Evolutionary conservation across 176 grass and related monocot genomes (phyloP).

Genomic region (Chrysopogon serrulatus): DNA sequence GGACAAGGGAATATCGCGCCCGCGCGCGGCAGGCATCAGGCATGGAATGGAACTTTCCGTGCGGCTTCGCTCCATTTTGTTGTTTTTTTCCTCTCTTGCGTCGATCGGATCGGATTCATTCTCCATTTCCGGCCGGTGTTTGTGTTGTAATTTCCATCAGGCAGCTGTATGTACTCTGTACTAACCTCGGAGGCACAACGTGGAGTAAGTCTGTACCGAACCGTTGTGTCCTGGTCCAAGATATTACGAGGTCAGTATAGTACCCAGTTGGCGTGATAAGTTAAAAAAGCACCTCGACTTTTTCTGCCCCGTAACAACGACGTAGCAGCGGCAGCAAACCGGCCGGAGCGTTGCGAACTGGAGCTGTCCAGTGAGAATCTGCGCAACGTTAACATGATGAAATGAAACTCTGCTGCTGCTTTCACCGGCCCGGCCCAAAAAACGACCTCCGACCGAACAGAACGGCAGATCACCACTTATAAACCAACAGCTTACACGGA

Average conservation of each 20-base stretch:
- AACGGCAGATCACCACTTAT: neutral
- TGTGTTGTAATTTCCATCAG: neutral
- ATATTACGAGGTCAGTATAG: neutral
- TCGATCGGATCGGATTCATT: neutral
- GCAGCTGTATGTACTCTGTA: neutral
- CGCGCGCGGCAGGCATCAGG: neutral
- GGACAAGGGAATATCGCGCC: slow-evolving; percentile 18
- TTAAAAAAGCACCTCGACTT: neutral
- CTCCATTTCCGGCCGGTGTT: neutral
- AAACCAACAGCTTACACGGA: neutral
- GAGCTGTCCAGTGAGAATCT: slow-evolving; percentile 6
- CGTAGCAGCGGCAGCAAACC: neutral
- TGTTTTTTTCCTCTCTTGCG: neutral
- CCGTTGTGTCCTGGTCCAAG: neutral
- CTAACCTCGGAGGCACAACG: slow-evolving; percentile 25
- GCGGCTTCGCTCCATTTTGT: neutral
- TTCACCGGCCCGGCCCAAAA: neutral
- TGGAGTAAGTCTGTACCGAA: slow-evolving; percentile 9
- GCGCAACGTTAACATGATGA: neutral
- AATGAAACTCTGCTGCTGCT: neutral
- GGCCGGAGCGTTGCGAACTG: neutral
- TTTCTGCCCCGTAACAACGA: neutral
- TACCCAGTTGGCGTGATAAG: neutral
- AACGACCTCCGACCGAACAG: slow-evolving; percentile 37
- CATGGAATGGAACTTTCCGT: slow-evolving; percentile 20